Evolutionary conservation across 768 basidiomycete genomes (phyloP).

Genomic region (Leccinum subgranulosum): DNA sequence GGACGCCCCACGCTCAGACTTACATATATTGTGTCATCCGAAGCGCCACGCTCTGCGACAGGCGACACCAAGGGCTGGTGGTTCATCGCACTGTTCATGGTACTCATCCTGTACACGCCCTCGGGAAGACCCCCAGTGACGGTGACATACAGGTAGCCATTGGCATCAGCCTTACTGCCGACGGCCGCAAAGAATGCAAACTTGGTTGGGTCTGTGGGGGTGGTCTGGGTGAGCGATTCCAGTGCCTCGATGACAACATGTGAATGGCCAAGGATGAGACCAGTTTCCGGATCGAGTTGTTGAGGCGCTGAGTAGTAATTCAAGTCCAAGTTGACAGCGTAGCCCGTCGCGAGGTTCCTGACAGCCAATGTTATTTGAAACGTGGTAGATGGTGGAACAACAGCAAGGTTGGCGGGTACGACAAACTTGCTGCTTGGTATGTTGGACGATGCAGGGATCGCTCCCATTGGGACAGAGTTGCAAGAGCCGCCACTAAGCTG

Average conservation of each 20-base stretch:
- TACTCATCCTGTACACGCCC: slow-evolving; percentile 47
- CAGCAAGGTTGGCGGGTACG: slow-evolving; percentile 42
- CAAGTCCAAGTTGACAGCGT: slow-evolving; percentile 51
- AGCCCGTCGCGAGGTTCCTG: slow-evolving; percentile 45
- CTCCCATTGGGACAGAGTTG: slow-evolving; percentile 63
- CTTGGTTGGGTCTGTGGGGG: slow-evolving; percentile 43
- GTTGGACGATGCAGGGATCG: slow-evolving; percentile 46
- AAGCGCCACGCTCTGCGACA: slow-evolving; percentile 38
- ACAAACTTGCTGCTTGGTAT: slow-evolving; percentile 56
- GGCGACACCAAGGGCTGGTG: slow-evolving; percentile 39
- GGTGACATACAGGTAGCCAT: slow-evolving; percentile 43
- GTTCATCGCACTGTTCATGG: slow-evolving; percentile 46
- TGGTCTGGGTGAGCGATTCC: slow-evolving; percentile 44
- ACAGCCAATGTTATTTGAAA: slow-evolving; percentile 55
- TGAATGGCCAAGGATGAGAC: slow-evolving; percentile 56
- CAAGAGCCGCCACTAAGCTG: slow-evolving; percentile 53
- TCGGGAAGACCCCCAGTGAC: slow-evolving; percentile 53
- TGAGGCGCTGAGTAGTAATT: slow-evolving; percentile 60
- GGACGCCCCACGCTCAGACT: slow-evolving; percentile 9
- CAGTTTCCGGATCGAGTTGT: slow-evolving; percentile 40
- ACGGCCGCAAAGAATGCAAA: slow-evolving; percentile 62
- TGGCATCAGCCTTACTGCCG: slow-evolving; percentile 40
- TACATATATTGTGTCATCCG: slow-evolving; percentile 42
- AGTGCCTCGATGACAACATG: slow-evolving; percentile 62
- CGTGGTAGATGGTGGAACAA: slow-evolving; percentile 41